Base-by-base conservation (phyloP, 192 early-diverging fungal genomes). In the Kickxella alabastrina region DNA sequence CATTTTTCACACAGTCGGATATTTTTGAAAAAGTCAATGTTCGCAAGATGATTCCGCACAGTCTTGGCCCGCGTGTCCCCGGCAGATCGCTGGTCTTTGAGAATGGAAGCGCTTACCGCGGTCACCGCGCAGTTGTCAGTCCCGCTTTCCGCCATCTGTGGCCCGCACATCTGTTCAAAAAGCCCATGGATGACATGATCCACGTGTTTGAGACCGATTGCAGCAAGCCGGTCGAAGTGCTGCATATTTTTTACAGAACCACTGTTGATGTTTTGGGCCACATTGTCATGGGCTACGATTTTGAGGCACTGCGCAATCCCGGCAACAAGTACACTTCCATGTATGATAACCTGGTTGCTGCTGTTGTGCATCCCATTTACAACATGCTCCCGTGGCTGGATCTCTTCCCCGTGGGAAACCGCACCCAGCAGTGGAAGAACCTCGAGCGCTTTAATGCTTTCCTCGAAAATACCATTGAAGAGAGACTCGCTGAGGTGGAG, bases 331-430 rank as follows among this genome's bases (percentile, higher is more conserved):
- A 64, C 22, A 57, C 65, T 6, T 65, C 68, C 38, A 68, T 75
- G 3, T 75, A 62, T 66, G 64, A 62, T 61, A 62, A 75, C 19
- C 65, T 75, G 0, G 65, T 75, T 9, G 73, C 63, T 12, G 73
- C 66, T 1, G 65, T 60, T 12, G 59, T 68, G 42, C 59, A 54
- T 43, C 73, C 77, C 12, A 34, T 80, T 19, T 73, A 68, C 34
- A 49, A 75, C 15, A 49, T 80, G 21, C 79, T 80, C 38, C 79
- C 79, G 10, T 31, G 62, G 14, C 53, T 79, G 26, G 79, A 80
- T 52, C 59, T 59, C 46, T 65, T 61, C 44, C 69, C 68, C 6
- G 38, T 71, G 2, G 69, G 64, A 8, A 52, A 45, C 25, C 59
- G 76, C 25, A 56, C 64, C 28, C 36, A 71, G 42, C 61, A 56